Conservation (phyloP, 2,329 filamentous ascomycete species). For the Nemania abortiva region DNA sequence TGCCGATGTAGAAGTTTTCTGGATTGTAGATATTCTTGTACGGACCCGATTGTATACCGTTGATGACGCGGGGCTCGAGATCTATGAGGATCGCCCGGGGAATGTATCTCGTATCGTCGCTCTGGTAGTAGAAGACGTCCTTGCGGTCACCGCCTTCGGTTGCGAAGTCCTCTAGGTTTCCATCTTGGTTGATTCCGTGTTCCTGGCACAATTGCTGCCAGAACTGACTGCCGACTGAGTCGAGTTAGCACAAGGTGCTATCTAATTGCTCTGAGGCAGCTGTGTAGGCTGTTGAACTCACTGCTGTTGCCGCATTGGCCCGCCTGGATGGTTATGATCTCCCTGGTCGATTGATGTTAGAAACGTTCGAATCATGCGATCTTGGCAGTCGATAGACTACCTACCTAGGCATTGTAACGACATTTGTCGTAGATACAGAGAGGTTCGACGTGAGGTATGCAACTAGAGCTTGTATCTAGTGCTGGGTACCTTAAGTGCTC, state of each 20-base stretch:
- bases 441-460: not conserved
- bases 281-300: slow-evolving; percentile 64
- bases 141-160: slow-evolving; percentile 98
- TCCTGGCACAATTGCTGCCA: slow-evolving; percentile 99
- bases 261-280: slow-evolving; percentile 32
- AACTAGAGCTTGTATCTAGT: slow-evolving; percentile 1
- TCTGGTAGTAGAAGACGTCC: slow-evolving; percentile 99
- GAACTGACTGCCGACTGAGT: slow-evolving; percentile 91
- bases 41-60: slow-evolving; percentile 89
- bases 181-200: slow-evolving; percentile 97
- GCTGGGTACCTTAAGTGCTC: not conserved
- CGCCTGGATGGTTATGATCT: slow-evolving; percentile 99
- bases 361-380: not conserved
- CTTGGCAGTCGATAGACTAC: slow-evolving; percentile 1
- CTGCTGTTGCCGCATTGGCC: slow-evolving; percentile 99
- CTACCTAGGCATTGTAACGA: slow-evolving; percentile 40
- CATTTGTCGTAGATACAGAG: slow-evolving; percentile 27
- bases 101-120: slow-evolving; percentile 98
- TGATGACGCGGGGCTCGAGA: slow-evolving; percentile 92
- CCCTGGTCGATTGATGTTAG: slow-evolving; percentile 65
- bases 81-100: slow-evolving; percentile 95
- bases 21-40: slow-evolving; percentile 99
- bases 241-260: slow-evolving; percentile 49
- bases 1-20: slow-evolving; percentile 97
- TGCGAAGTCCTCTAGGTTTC: slow-evolving; percentile 96